Evolutionary conservation across 495 filamentous ascomycete genomes (phyloP).

Genomic region (Hyaloscypha variabilis): DNA sequence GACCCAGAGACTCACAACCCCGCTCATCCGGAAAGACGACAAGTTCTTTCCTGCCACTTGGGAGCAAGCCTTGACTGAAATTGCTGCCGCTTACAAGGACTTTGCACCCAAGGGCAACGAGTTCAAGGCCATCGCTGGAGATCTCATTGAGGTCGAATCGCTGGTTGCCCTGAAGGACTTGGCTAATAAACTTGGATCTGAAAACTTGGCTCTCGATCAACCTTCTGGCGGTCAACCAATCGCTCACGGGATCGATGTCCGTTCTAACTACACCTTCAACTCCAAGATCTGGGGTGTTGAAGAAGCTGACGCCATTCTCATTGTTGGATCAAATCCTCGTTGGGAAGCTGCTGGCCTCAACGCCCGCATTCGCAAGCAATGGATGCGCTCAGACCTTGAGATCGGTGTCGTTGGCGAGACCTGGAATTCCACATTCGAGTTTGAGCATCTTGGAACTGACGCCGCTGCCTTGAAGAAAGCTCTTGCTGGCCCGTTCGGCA

Average conservation of each 20-base stretch:
- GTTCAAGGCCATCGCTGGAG: slow-evolving; percentile 93
- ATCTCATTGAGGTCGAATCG: slow-evolving; percentile 87
- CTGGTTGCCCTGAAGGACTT: slow-evolving; percentile 97
- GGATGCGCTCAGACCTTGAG: slow-evolving; percentile 92
- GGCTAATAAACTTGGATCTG: slow-evolving; percentile 91
- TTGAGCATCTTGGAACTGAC: slow-evolving; percentile 83
- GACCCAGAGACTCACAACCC: slow-evolving; percentile 91
- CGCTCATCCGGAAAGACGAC: slow-evolving; percentile 82
- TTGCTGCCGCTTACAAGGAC: slow-evolving; percentile 73
- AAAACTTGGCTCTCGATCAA: slow-evolving; percentile 93
- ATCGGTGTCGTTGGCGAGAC: slow-evolving; percentile 88
- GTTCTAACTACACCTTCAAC: slow-evolving; percentile 95
- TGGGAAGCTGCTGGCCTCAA: slow-evolving; percentile 94
- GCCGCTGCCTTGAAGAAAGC: slow-evolving; percentile 77
- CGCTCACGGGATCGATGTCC: slow-evolving; percentile 91
- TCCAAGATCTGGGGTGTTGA: slow-evolving; percentile 91
- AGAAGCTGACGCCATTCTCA: slow-evolving; percentile 87
- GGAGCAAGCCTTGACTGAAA: slow-evolving; percentile 91
- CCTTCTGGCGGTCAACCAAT: slow-evolving; percentile 80
- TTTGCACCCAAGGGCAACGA: slow-evolving; percentile 83
- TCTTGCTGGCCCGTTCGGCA: slow-evolving; percentile 84
- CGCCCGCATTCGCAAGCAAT: slow-evolving; percentile 96
- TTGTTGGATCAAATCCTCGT: slow-evolving; percentile 92
- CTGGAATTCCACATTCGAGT: slow-evolving; percentile 92
- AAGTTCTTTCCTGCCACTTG: slow-evolving; percentile 89